Percentiles rank a stretch among this genome's conserved stretches.
These are phyloP conservation scores for Schwanniomyces sp. DNA, from an alignment of 805 yeast genomes.

Conservation along the genomic window DNA sequence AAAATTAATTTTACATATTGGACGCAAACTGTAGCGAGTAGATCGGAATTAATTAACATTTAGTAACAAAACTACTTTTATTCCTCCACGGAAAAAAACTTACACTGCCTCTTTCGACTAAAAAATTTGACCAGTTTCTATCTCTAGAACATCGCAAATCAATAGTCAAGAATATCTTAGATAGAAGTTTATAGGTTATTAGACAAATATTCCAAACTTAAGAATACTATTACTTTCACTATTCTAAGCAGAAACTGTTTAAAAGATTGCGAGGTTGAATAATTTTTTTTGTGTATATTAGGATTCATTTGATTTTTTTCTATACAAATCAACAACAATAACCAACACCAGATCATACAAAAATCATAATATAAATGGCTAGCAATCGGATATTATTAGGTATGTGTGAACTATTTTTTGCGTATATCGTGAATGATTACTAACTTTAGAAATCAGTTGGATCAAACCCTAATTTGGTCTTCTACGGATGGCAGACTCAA, in stretches of 20 bases:
- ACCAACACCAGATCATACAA: not conserved
- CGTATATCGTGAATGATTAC: not conserved
- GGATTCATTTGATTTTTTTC: not conserved
- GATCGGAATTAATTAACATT: too few species aligned
- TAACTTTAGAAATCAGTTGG: constrained; percentile 40
- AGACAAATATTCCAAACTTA: too few species aligned
- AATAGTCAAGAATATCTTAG: too few species aligned
- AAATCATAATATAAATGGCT: constrained; percentile 11
- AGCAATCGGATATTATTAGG: constrained; percentile 19
- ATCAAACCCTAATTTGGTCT: constrained; percentile 55
- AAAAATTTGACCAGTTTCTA: too few species aligned
- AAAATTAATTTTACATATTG: too few species aligned
- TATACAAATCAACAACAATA: not conserved
- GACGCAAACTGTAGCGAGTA: too few species aligned
- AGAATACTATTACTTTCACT: not conserved
- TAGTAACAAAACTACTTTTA: too few species aligned
- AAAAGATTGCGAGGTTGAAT: not conserved
- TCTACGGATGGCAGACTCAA: constrained; percentile 59
- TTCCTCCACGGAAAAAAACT: too few species aligned
- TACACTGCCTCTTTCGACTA: too few species aligned
- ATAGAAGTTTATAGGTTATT: too few species aligned
- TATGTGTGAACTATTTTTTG: constrained; percentile 11
- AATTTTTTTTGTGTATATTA: not conserved
- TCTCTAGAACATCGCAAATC: too few species aligned
- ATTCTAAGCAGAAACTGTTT: not conserved